These are phyloP conservation scores for Decorospora gaudefroyi DNA, from an alignment of 2,329 filamentous ascomycete genomes.

Conservation along the genomic window DNA sequence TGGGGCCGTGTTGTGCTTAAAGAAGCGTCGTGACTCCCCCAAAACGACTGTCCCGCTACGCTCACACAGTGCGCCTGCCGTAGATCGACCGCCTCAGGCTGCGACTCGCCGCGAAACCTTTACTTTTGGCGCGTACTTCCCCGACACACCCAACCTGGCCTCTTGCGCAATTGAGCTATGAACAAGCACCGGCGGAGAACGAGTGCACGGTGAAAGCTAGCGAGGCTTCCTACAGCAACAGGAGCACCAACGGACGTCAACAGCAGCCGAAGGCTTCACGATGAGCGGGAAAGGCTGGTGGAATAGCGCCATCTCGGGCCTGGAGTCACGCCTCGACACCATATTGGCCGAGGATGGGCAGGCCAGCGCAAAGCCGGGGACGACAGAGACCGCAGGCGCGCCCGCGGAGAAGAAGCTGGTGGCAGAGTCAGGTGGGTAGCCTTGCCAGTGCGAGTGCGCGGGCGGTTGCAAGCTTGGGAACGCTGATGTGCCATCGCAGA, in stretches of 20 bases:
- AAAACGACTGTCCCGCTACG: background rate
- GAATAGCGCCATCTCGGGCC: slow-evolving; percentile 84
- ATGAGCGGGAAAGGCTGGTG: slow-evolving; percentile 44
- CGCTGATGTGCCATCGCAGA: slow-evolving; percentile 47
- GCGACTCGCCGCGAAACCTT: slow-evolving; percentile 30
- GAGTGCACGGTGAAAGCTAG: slow-evolving; percentile 38
- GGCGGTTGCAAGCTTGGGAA: slow-evolving; percentile 1
- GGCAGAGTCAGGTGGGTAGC: slow-evolving; percentile 42
- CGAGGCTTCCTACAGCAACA: slow-evolving; percentile 11
- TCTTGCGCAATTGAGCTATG: slow-evolving; percentile 39
- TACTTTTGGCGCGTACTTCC: slow-evolving; percentile 29
- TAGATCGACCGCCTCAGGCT: slow-evolving; percentile 13
- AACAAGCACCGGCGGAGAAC: slow-evolving; percentile 35
- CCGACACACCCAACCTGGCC: slow-evolving; percentile 33
- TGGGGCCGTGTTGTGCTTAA: slow-evolving; percentile 1
- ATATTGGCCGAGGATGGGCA: slow-evolving; percentile 82
- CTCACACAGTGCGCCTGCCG: background rate
- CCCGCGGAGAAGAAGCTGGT: slow-evolving; percentile 37
- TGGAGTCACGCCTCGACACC: slow-evolving; percentile 89
- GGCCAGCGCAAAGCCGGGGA: slow-evolving; percentile 50
- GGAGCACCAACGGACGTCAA: background rate
- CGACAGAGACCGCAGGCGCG: slow-evolving; percentile 44
- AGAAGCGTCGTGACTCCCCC: background rate
- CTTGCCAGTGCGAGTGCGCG: background rate
- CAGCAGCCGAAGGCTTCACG: slow-evolving; percentile 6